phyloP scores from a whole-genome alignment of 306 rosid species.

The Fragaria ananassa region DNA sequence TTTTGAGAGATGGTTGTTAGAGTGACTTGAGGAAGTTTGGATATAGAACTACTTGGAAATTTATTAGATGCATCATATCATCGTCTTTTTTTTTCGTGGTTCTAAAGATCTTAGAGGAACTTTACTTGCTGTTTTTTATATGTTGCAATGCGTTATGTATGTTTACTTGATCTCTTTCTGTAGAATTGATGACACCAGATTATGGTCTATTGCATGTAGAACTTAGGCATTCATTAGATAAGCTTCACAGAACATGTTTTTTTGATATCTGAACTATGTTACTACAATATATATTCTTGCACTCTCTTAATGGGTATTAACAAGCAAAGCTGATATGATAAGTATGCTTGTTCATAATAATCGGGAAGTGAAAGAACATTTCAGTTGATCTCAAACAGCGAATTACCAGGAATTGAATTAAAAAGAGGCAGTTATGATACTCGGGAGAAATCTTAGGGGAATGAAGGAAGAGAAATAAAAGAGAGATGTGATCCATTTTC shows the following conservation, averaged over 20 bases:
- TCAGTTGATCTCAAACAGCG: background rate
- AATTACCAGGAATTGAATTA: background rate
- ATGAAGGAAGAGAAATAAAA: background rate
- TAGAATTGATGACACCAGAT: background rate
- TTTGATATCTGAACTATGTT: background rate
- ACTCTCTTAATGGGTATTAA: background rate
- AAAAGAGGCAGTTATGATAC: background rate
- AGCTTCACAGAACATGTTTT: background rate
- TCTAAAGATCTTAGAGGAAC: background rate
- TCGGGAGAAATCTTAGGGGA: background rate
- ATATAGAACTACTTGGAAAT: background rate
- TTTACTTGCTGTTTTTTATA: background rate
- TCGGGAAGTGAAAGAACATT: background rate
- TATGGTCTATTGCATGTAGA: background rate
- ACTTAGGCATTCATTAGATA: background rate
- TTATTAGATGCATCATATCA: background rate
- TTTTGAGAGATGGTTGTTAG: constrained; percentile 1
- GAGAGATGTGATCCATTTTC: background rate
- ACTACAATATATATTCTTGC: background rate
- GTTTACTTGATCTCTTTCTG: background rate
- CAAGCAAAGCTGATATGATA: background rate
- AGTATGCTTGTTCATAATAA: background rate
- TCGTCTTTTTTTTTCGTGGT: background rate
- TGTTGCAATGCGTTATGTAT: background rate
- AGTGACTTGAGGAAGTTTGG: background rate